Evolutionary conservation across 148 eudicot genomes (phyloP).

Genomic region (Vaccinium macrocarpon): DNA sequence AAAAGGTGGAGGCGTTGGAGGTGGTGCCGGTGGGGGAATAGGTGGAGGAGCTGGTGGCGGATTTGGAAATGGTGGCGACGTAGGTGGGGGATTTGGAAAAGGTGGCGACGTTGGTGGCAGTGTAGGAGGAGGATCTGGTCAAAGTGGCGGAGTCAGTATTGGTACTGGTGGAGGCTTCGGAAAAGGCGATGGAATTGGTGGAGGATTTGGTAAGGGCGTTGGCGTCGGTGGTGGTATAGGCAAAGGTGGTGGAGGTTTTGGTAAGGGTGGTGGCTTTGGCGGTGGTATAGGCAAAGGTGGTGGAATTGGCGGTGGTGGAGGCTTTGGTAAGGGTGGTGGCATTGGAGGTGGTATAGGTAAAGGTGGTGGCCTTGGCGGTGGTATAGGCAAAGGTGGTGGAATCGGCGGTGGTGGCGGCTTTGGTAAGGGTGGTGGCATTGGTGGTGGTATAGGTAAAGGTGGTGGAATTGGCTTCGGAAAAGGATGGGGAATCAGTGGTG

Average conservation of each 20-base stretch:
- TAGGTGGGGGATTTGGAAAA: background rate
- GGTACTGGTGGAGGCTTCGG: background rate
- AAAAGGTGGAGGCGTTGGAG: conserved; percentile 15
- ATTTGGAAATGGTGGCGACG: background rate
- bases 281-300: conserved; percentile 8
- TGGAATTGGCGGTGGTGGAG: background rate
- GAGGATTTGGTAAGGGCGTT: background rate
- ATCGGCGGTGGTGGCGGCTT: conserved; percentile 1
- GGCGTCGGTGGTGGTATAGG: background rate
- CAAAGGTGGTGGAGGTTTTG: background rate
- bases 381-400: conserved; percentile 18
- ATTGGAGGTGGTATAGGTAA: conserved; percentile 6
- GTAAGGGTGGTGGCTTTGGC: background rate
- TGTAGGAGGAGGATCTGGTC: too few relatives aligned
- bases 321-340: background rate
- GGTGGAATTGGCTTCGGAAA: conserved; percentile 17
- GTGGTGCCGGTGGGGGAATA: conserved; percentile 19
- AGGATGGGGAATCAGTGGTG: conserved; percentile 19
- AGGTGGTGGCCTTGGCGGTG: conserved; percentile 10
- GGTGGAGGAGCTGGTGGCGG: conserved; percentile 9
- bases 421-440: conserved; percentile 14
- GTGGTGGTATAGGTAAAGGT: conserved; percentile 7
- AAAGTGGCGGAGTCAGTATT: too few relatives aligned
- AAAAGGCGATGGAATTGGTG: background rate
- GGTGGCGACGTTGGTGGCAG: too few relatives aligned